These are phyloP conservation scores for Penicillium freii DNA, from an alignment of 2,329 filamentous ascomycete species.

Conservation along the genomic window DNA sequence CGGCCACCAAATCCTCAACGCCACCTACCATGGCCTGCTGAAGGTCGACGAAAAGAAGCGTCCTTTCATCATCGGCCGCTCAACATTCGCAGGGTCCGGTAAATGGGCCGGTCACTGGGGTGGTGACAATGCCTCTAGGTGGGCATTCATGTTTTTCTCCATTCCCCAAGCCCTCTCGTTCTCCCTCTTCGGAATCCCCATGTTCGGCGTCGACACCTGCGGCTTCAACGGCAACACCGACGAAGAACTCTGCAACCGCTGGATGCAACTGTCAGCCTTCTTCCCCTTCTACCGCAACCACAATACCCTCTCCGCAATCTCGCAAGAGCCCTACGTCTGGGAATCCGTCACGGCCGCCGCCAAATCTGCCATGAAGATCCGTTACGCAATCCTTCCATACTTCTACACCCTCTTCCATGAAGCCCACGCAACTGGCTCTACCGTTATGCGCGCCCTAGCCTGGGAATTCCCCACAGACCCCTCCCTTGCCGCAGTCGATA, in stretches of 20 bases:
- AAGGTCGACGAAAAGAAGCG: conserved; percentile 64
- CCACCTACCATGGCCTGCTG: conserved; percentile 70
- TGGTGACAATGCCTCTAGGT: conserved; percentile 69
- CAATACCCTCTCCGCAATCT: conserved; percentile 59
- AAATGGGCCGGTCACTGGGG: conserved; percentile 80
- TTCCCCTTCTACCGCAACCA: conserved; percentile 79
- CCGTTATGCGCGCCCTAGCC: conserved; percentile 68
- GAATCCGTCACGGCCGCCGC: conserved; percentile 62
- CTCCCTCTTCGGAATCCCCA: conserved; percentile 70
- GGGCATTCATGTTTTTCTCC: conserved; percentile 71
- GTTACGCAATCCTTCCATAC: conserved; percentile 70
- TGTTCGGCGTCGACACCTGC: conserved; percentile 71
- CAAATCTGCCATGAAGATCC: conserved; percentile 66
- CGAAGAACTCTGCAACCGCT: conserved; percentile 69
- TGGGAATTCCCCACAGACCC: conserved; percentile 76
- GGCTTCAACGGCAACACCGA: conserved; percentile 68
- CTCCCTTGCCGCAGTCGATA: conserved; percentile 62
- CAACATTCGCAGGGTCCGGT: conserved; percentile 75
- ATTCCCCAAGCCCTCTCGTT: conserved; percentile 77
- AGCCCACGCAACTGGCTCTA: conserved; percentile 64
- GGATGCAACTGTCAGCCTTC: conserved; percentile 72
- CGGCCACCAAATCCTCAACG: conserved; percentile 71
- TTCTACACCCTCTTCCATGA: conserved; percentile 71
- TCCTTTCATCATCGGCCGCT: conserved; percentile 80
- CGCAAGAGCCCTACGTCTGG: conserved; percentile 74